Evolutionary conservation across 352 stramenopile species (phyloP).

Genomic region (Globisporangium cystogenes): DNA sequence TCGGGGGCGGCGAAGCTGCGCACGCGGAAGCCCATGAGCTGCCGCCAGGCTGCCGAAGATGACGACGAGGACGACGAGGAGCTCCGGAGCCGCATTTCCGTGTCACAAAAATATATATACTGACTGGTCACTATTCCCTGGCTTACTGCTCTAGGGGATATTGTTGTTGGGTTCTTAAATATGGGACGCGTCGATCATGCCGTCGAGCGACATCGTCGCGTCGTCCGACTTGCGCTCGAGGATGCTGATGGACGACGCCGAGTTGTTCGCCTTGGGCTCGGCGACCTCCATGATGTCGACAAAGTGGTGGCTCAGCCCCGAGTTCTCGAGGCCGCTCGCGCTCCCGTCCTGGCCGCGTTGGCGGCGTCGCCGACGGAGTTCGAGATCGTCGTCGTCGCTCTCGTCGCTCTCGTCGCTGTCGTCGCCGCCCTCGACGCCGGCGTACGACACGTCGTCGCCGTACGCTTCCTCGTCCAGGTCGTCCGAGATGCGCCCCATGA

Average conservation of each 20-base stretch:
- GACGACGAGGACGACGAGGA: too few species aligned
- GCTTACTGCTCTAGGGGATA: too few species aligned
- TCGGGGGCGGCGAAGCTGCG: constrained; percentile 14
- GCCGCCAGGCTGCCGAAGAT: constrained; percentile 1
- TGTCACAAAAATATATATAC: too few species aligned
- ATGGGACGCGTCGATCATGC: constrained; percentile 12
- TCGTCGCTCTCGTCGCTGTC: constrained; percentile 20
- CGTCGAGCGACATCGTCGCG: constrained; percentile 15
- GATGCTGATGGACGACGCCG: constrained; percentile 19
- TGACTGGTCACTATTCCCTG: too few species aligned
- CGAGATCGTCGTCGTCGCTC: constrained; percentile 6
- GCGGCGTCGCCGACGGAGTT: not conserved
- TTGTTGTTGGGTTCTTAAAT: constrained; percentile 3
- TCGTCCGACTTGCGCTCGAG: constrained; percentile 16
- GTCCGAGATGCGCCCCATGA: constrained; percentile 56
- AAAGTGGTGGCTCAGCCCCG: constrained; percentile 8
- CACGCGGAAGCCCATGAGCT: constrained; percentile 42
- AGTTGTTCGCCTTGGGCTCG: constrained; percentile 1
- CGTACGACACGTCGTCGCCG: constrained; percentile 19
- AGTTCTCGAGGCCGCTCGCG: not conserved
- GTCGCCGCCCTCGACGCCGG: constrained; percentile 11
- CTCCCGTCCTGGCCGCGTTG: not conserved
- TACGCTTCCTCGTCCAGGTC: constrained; percentile 43
- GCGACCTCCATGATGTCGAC: constrained; percentile 8
- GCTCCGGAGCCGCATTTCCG: too few species aligned